These are phyloP conservation scores for Pestalotiopsis sp. DNA, from an alignment of 2,329 filamentous ascomycete species.

Conservation along the genomic window DNA sequence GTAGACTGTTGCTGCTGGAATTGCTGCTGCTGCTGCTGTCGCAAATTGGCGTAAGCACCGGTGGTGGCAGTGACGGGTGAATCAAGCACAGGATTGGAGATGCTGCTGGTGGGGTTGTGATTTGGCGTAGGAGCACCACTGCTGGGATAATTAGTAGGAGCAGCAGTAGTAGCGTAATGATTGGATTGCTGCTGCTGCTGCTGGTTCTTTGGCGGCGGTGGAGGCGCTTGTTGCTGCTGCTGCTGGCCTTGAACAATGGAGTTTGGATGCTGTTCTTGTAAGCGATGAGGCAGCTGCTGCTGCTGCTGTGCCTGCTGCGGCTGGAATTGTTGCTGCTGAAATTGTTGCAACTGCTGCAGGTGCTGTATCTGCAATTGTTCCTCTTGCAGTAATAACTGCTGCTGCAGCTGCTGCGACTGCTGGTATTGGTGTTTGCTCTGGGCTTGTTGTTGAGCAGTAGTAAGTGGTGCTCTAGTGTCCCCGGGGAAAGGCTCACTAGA, in stretches of 20 bases:
- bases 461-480: slow-evolving; percentile 3
- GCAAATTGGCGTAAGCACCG: slow-evolving; percentile 8
- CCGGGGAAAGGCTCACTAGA: slow-evolving; percentile 46
- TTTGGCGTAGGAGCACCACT: slow-evolving; percentile 15
- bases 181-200: slow-evolving; percentile 1
- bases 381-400: slow-evolving; percentile 31
- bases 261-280: slow-evolving; percentile 24
- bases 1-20: slow-evolving; percentile 24
- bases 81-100: slow-evolving; percentile 12
- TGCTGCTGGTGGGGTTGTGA: slow-evolving; percentile 28
- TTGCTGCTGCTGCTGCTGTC: slow-evolving; percentile 14
- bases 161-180: background rate
- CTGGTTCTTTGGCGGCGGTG: slow-evolving; percentile 4
- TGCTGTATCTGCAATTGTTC: slow-evolving; percentile 29
- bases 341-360: slow-evolving; percentile 21
- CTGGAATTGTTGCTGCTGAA: background rate
- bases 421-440: slow-evolving; percentile 23
- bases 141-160: background rate
- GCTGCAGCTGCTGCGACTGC: slow-evolving; percentile 27
- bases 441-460: slow-evolving; percentile 14
- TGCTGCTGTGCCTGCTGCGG: background rate
- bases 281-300: background rate
- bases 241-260: slow-evolving; percentile 20
- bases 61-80: background rate
- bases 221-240: slow-evolving; percentile 25